Evolutionary conservation across 768 basidiomycete species (phyloP), one percentile per base, ranked within the genome.

Genomic region (Trametes cubensis): DNA sequence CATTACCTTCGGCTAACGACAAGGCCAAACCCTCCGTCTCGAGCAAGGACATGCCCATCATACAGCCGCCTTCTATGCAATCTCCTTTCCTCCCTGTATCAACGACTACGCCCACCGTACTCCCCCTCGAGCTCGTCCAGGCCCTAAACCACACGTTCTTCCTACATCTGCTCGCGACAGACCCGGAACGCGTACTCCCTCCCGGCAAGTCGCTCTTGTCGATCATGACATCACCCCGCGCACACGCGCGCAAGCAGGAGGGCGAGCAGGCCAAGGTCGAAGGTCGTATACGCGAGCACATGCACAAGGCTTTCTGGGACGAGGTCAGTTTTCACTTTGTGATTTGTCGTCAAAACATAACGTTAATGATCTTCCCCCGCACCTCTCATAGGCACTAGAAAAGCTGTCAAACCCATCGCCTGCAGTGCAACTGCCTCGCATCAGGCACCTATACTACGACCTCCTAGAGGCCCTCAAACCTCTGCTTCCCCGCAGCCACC

Each of bases 291-390:
- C 75, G 74, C 45, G 75, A 76, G 58, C 62, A 79, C 7, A 81
- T 83, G 14, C 86, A 88, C 70, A 77, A 75, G 51, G 88, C 86
- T 4, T 92, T 92, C 70, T 92, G 89, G 89, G 83, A 85, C 44
- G 83, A 88, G 80, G 89, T 90, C 66, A 69, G 80, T 55, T 11
- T 11, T 34, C 28, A 21, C 25, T 15, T 11, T n/a, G 21, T 26
- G 26, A 55, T 44, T 39, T 21, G 41, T 30, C 30, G 5, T 20
- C 3, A 0, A 13, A 8, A 11, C 11, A 15, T 10, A 30, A 20
- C 41, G 38, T 34, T 51, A 23, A 58, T 55, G 45, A 59, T 47
- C 45, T 38, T 65, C 55, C 2, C 7, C 5, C 28, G 8, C n/a
- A 11, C 21, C 28, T 34, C 54, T 30, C 28, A 41, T 67, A 91